Percentiles rank a stretch among this genome's conserved stretches.
Conservation (phyloP, 371 early-diverging fungal genomes). For the Haplosporangium sp. region DNA sequence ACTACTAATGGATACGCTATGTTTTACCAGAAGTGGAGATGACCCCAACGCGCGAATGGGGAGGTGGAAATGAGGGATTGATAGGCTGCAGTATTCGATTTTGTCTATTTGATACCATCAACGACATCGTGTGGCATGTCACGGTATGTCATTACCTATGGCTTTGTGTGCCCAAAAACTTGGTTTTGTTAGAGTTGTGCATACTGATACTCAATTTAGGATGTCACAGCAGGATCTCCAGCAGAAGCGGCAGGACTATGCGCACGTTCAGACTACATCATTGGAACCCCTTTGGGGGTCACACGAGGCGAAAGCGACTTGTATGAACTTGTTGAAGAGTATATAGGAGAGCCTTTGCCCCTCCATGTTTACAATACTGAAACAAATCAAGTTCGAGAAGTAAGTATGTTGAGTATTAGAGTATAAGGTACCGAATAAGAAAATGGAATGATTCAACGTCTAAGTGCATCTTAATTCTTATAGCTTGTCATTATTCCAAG, state of each 20-base stretch:
- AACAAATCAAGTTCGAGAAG: conserved; percentile 75
- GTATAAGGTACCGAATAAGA: too few species aligned
- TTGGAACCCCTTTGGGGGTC: conserved; percentile 72
- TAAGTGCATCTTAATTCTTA: background rate
- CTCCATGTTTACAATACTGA: conserved; percentile 77
- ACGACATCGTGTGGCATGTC: conserved; percentile 83
- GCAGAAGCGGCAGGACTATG: conserved; percentile 78
- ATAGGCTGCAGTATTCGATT: conserved; percentile 78
- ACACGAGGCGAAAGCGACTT: conserved; percentile 73
- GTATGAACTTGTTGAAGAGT: conserved; percentile 70
- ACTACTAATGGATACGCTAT: background rate
- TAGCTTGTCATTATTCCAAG: conserved; percentile 75
- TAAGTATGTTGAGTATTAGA: background rate
- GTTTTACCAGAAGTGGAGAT: conserved; percentile 62
- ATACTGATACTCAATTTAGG: conserved; percentile 17
- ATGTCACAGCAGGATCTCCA: conserved; percentile 61
- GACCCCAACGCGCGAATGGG: conserved; percentile 66
- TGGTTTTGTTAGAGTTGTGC: too few species aligned
- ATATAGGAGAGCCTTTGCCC: conserved; percentile 68
- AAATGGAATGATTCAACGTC: too few species aligned
- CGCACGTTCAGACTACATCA: conserved; percentile 74
- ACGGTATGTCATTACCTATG: conserved; percentile 39
- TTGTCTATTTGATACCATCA: conserved; percentile 74
- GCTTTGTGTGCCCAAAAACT: background rate
- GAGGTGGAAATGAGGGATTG: conserved; percentile 39